Conservation (phyloP, 2,329 filamentous ascomycete genomes). For the Ceratocystis albifundus region DNA sequence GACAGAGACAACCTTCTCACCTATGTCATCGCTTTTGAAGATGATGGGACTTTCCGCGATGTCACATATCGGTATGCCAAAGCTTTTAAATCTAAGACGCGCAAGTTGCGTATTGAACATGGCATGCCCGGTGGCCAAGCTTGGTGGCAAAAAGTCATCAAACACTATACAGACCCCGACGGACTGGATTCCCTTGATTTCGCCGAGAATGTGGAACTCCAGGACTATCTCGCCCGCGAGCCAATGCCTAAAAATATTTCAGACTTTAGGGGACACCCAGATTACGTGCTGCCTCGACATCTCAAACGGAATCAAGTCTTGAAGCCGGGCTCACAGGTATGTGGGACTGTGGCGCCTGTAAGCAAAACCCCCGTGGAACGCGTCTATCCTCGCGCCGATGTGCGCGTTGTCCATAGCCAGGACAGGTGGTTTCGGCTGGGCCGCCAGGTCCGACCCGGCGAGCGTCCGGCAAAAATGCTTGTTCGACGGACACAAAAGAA, state of each 20-base stretch:
- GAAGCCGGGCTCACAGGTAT: constrained; percentile 53
- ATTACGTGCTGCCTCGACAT: constrained; percentile 76
- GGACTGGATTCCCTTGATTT: constrained; percentile 57
- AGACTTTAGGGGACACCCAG: constrained; percentile 77
- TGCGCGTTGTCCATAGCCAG: constrained; percentile 62
- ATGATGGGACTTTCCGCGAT: constrained; percentile 65
- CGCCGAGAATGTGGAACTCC: constrained; percentile 69
- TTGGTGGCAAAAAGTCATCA: constrained; percentile 46
- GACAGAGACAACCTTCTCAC: constrained; percentile 65
- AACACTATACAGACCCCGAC: constrained; percentile 35
- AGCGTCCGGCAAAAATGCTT: constrained; percentile 72
- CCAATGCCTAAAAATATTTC: constrained; percentile 75
- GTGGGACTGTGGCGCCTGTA: constrained; percentile 66
- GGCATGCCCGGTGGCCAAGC: constrained; percentile 31
- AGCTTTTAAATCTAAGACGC: constrained; percentile 81
- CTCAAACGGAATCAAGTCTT: constrained; percentile 74
- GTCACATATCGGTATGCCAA: constrained; percentile 82
- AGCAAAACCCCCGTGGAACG: constrained; percentile 54
- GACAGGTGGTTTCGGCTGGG: constrained; percentile 90
- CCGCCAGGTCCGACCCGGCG: constrained; percentile 61
- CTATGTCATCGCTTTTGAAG: constrained; percentile 79
- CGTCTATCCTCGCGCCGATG: constrained; percentile 72
- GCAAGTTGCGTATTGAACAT: constrained; percentile 63
- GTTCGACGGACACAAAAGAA: constrained; percentile 23
- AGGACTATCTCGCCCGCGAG: constrained; percentile 59